Percentiles rank a stretch among this genome's conserved stretches.
These are phyloP conservation scores for Strobilomyces echinocephalus DNA, from an alignment of 768 basidiomycete genomes.

Conservation along the genomic window DNA sequence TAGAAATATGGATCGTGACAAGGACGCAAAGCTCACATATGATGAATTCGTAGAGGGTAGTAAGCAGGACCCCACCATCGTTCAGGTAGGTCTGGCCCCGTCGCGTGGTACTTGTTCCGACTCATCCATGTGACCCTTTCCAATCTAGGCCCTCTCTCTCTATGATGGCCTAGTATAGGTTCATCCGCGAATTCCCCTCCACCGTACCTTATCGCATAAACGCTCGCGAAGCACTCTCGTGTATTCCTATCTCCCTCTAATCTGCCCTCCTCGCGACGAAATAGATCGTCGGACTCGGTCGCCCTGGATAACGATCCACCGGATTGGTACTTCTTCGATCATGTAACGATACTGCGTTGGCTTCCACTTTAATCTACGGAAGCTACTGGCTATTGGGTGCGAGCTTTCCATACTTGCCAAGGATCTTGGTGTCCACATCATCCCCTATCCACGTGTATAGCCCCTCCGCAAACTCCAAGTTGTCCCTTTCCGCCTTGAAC, in stretches of 20 bases:
- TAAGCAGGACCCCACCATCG: conserved; percentile 98
- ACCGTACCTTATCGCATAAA: conserved; percentile 22
- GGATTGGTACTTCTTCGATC: conserved; percentile 22
- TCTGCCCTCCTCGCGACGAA: conserved; percentile 11
- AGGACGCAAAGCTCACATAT: conserved; percentile 88
- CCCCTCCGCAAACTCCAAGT: conserved; percentile 87
- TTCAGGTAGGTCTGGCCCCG: conserved; percentile 60
- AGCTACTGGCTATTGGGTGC: conserved; percentile 26
- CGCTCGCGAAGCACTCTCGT: conserved; percentile 18
- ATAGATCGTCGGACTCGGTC: conserved; percentile 14
- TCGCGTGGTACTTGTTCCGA: conserved; percentile 10
- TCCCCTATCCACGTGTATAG: conserved; percentile 79
- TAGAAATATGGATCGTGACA: conserved; percentile 93
- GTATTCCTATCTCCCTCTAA: conserved; percentile 27
- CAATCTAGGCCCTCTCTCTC: conserved; percentile 76
- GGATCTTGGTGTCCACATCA: conserved; percentile 73
- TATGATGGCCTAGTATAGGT: conserved; percentile 89
- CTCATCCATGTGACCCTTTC: conserved; percentile 16
- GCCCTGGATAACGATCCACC: conserved; percentile 14
- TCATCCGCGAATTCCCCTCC: conserved; percentile 4
- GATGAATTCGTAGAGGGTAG: conserved; percentile 98
- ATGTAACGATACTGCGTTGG: conserved; percentile 23
- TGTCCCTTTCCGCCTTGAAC: conserved; percentile 88
- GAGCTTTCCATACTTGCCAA: conserved; percentile 71
- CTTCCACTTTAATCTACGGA: conserved; percentile 17